phyloP scores from a whole-genome alignment of 2,329 filamentous ascomycete genomes.

The Botrytis paeoniae region DNA sequence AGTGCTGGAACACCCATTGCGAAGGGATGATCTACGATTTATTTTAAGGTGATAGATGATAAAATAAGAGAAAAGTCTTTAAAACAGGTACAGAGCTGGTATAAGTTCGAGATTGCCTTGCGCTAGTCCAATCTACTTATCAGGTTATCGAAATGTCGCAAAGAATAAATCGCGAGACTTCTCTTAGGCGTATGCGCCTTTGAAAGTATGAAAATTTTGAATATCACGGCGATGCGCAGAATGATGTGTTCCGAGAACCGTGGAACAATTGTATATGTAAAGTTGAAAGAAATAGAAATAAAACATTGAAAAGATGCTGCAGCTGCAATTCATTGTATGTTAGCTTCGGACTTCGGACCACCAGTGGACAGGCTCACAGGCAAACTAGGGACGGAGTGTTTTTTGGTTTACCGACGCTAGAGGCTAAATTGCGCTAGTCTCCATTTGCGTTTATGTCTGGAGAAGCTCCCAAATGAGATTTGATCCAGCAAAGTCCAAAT shows the following conservation, averaged over 20 bases:
- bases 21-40: background rate
- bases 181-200: background rate
- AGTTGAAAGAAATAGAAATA: slow-evolving; percentile 4
- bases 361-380: background rate
- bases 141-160: background rate
- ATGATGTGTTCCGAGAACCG: background rate
- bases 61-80: background rate
- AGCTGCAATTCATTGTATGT: background rate
- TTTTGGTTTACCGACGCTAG: slow-evolving; percentile 4
- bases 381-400: slow-evolving; percentile 2
- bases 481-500: background rate
- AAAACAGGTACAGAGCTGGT: background rate
- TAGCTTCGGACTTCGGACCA: background rate
- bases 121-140: background rate
- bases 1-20: slow-evolving; percentile 38
- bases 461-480: slow-evolving; percentile 7
- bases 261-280: background rate
- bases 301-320: slow-evolving; percentile 6
- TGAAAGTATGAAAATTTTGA: background rate
- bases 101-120: slow-evolving; percentile 3
- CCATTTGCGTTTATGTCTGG: background rate
- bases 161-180: slow-evolving; percentile 1
- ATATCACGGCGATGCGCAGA: background rate
- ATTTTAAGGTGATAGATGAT: background rate
- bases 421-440: background rate